phyloP scores from a whole-genome alignment of 805 yeast genomes.

The Candida anglica region DNA sequence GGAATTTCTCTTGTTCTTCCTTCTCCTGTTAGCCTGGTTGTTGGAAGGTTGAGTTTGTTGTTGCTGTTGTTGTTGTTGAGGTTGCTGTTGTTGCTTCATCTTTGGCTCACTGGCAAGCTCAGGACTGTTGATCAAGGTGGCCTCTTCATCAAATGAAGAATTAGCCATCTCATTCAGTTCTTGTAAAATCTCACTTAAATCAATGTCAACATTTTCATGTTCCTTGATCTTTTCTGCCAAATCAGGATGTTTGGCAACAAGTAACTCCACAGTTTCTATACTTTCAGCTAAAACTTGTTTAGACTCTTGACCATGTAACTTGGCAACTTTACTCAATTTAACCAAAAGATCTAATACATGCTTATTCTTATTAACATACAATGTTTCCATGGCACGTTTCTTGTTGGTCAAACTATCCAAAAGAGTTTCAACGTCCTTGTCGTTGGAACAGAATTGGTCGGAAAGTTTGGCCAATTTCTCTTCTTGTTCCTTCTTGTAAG shows the following conservation, averaged over 20 bases:
- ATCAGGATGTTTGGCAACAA: constrained; percentile 35
- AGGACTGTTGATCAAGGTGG: constrained; percentile 15
- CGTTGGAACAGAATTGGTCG: constrained; percentile 36
- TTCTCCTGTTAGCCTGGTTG: constrained; percentile 2
- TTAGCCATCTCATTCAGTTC: constrained; percentile 30
- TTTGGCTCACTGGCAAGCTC: constrained; percentile 4
- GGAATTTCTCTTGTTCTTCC: constrained; percentile 33
- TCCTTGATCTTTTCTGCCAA: constrained; percentile 24
- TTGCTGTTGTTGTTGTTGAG: constrained; percentile 2
- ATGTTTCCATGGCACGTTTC: constrained; percentile 45
- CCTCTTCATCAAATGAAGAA: constrained; percentile 31
- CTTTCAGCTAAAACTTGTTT: constrained; percentile 42
- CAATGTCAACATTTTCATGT: constrained; percentile 24
- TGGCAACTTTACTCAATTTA: constrained; percentile 40
- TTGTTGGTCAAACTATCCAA: constrained; percentile 46
- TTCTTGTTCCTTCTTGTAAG: constrained; percentile 33
- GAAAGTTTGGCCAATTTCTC: constrained; percentile 32
- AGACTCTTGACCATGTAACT: constrained; percentile 47
- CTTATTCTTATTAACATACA: constrained; percentile 45
- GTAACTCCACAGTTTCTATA: constrained; percentile 38
- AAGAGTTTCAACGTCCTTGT: constrained; percentile 46
- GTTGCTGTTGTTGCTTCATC: constrained; percentile 2
- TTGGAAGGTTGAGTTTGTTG: constrained; percentile 2
- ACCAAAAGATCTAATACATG: constrained; percentile 40
- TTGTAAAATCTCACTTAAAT: constrained; percentile 29